These are phyloP conservation scores for Clonostachys rosea DNA, from an alignment of 2,329 filamentous ascomycete genomes.

Conservation along the genomic window DNA sequence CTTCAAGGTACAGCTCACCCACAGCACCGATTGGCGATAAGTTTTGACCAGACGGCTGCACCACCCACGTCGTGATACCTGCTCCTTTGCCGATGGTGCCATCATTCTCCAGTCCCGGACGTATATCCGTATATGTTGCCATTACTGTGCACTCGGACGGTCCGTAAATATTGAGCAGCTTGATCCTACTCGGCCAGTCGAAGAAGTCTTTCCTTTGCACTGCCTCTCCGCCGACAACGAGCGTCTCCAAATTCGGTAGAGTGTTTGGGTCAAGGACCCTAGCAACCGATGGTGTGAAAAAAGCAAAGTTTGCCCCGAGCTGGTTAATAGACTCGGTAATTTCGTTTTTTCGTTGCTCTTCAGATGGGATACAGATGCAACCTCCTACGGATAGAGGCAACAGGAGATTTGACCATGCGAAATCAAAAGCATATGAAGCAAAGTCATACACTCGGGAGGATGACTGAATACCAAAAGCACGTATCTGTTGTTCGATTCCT, in stretches of 20 bases:
- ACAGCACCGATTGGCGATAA: slow-evolving; percentile 10
- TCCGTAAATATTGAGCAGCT: slow-evolving; percentile 37
- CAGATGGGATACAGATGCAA: slow-evolving; percentile 24
- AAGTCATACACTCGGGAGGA: slow-evolving; percentile 11
- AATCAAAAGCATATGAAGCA: slow-evolving; percentile 28
- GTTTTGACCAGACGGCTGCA: slow-evolving; percentile 5
- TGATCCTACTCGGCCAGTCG: not conserved
- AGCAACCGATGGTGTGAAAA: slow-evolving; percentile 6
- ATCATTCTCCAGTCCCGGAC: not conserved
- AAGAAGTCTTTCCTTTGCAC: not conserved
- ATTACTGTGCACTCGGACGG: slow-evolving; percentile 33
- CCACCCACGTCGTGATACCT: slow-evolving; percentile 12
- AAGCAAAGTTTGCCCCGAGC: slow-evolving; percentile 3
- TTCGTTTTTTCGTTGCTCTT: slow-evolving; percentile 4
- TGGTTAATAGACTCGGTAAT: slow-evolving; percentile 5
- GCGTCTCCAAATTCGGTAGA: slow-evolving; percentile 5
- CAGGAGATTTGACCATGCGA: slow-evolving; percentile 27
- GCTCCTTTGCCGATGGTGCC: slow-evolving; percentile 12
- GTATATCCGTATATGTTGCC: slow-evolving; percentile 17
- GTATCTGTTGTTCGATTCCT: slow-evolving; percentile 4
- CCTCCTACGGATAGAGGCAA: slow-evolving; percentile 28
- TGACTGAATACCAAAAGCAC: not conserved
- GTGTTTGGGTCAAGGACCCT: slow-evolving; percentile 1
- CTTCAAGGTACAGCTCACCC: slow-evolving; percentile 30
- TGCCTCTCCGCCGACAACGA: slow-evolving; percentile 13